Evolutionary conservation across 2,329 filamentous ascomycete species (phyloP).

Genomic region (Penicillium sp.): DNA sequence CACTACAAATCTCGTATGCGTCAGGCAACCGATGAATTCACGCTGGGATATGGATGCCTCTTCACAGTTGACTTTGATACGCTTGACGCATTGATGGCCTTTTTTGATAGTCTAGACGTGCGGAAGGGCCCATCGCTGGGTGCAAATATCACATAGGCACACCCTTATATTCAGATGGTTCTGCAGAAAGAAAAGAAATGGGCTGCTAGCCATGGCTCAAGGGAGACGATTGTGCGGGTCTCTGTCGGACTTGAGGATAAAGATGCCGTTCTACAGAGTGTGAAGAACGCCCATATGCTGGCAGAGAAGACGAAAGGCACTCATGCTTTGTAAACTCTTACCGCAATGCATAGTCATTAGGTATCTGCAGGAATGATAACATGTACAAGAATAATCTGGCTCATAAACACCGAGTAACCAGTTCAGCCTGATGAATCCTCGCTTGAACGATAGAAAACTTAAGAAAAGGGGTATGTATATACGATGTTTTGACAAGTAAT

Average conservation of each 20-base stretch:
- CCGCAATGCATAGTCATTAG: constrained; percentile 5
- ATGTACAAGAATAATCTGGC: constrained; percentile 5
- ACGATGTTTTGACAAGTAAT: constrained; percentile 13
- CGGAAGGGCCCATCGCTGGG: constrained; percentile 18
- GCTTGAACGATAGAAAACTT: constrained; percentile 15
- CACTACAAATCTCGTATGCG: constrained; percentile 1
- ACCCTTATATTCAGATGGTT: constrained; percentile 19
- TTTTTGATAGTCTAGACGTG: constrained; percentile 13
- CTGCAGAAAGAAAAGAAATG: constrained; percentile 10
- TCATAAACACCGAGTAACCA: constrained; percentile 12
- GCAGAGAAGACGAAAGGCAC: constrained; percentile 2
- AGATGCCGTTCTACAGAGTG: not conserved
- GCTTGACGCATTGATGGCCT: constrained; percentile 1
- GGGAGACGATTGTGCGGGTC: constrained; percentile 11
- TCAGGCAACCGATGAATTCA: not conserved
- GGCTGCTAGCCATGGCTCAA: not conserved
- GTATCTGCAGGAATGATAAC: constrained; percentile 6
- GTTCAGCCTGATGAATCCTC: not conserved
- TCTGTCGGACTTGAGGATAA: constrained; percentile 11
- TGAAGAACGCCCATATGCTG: constrained; percentile 4
- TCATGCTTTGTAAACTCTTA: not conserved
- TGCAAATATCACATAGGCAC: constrained; percentile 12
- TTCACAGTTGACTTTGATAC: constrained; percentile 3
- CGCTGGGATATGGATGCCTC: not conserved
- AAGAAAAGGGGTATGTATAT: constrained; percentile 27